Base-by-base conservation (phyloP, 1,284 basidiomycete genomes). In the Pterulicium gracile region DNA sequence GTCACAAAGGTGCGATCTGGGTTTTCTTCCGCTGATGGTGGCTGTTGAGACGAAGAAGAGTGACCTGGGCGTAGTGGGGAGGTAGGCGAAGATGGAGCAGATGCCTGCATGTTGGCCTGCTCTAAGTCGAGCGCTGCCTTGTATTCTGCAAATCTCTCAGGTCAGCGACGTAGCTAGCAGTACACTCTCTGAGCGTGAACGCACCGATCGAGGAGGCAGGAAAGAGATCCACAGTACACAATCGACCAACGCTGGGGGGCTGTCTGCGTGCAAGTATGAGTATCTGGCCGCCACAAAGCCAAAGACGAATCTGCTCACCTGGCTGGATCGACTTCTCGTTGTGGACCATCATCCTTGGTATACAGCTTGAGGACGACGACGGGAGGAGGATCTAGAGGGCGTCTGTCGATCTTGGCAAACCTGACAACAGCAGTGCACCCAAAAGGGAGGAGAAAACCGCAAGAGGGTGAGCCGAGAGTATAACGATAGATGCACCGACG, bases 221-320 rank as follows among this genome's bases (percentile, higher is more conserved):
- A 51, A 79, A 81, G 18, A 82, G 65, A 60, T 82, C 79, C 36
- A 79, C 75, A 3, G 75, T 77, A 56, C 79, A 81, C 3, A 82
- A 58, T n/a, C 81, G 63, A 10, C 77, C 77, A 22, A 75, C 65
- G 3, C 62, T 64, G 45, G 67, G 63, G 41, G 73, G 55, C 24
- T 70, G 68, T 24, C 73, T 77, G 49, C 10, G 10, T 32, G 10
- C 35, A 15, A 43, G 42, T 27, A 19, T 42, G 32, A 36, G 24
- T 34, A 27, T 27, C 40, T 36, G 35, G 43, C 35, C 39, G 54
- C 22, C 49, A 40, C 24, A 32, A 41, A 39, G 21, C 15, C 35
- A 41, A 35, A 43, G 44, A 18, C 50, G 42, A 20, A 22, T 27
- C 32, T 27, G 4, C 24, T 24, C 3, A 20, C 22, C 68, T 51